Base-by-base conservation (phyloP, 306 rosid genomes). In the Parietaria judaica region DNA sequence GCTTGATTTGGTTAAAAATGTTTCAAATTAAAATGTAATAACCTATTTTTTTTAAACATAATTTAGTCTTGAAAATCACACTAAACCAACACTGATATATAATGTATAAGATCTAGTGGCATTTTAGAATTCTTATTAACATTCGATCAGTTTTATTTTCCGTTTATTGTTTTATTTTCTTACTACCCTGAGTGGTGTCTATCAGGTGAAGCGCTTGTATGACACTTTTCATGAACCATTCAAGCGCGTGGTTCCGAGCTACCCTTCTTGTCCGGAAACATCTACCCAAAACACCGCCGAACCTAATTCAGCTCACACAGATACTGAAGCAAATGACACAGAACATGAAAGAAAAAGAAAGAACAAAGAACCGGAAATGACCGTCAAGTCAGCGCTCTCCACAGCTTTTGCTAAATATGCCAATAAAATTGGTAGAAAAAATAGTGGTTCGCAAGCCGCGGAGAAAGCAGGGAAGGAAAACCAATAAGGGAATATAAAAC, bases 171-270 rank as follows among this genome's bases (percentile, higher is more conserved):
- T 7, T 46, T 8, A 46, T 46, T 13, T 46, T 13, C 13, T 46
- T 46, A 23, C 31, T 23, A 23, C 31, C 31, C 31, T 23, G 31
- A 23, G 31, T 23, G 31, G 45, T 41, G 6, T 5, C 9, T 50
- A 46, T 77, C 79, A 92, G 99, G 99, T 92, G 54, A 86, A 81
- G 73, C 94, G 95, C 67, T 71, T 92, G 76, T 72, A 84, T 45
- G 96, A 92, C 69, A 82, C 96, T 55, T 92, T 86, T 55, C 98
- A 88, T 39, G 96, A 92, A 76, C 98, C 98, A 59, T 92, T 92
- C 84, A 88, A 82, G 79, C 95, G 88, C 36, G 84, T 76, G 54
- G 89, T 80, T 55, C 63, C 83, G 61, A 74, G 56, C 78, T 67
- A 66, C 70, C 85, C 83, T 70, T 57, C 77, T 65, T 62, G 69